Percentiles rank a stretch among this genome's conserved stretches.
phyloP scores from a whole-genome alignment of 305 asterid species.

The Ilex paraguariensis region DNA sequence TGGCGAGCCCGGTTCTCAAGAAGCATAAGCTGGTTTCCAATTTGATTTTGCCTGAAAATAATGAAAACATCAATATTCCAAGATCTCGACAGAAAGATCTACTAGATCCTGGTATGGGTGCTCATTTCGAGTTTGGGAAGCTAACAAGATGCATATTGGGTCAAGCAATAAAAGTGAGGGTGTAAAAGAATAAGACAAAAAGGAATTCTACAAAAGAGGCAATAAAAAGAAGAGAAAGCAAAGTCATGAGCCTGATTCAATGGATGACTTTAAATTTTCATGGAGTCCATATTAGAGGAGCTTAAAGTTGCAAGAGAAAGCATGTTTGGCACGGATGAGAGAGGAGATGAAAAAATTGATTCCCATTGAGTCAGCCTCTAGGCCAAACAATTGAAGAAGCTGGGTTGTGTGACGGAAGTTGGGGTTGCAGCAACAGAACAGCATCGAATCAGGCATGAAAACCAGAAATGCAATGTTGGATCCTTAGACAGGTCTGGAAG shows the following conservation, averaged over 20 bases:
- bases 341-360: slow-evolving; percentile 31
- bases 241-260: slow-evolving; percentile 13
- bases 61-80: slow-evolving; percentile 8
- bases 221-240: slow-evolving; percentile 15
- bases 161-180: slow-evolving; percentile 18
- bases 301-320: slow-evolving; percentile 34
- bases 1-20: slow-evolving; percentile 14
- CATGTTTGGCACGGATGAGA: slow-evolving; percentile 42
- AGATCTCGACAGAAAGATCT: slow-evolving; percentile 10
- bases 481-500: neutral
- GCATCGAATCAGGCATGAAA: slow-evolving; percentile 10
- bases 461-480: neutral
- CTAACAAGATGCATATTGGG: slow-evolving; percentile 17
- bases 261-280: slow-evolving; percentile 38
- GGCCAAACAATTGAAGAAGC: slow-evolving; percentile 13
- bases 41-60: slow-evolving; percentile 23
- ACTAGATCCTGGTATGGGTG: neutral
- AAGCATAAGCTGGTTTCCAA: slow-evolving; percentile 18
- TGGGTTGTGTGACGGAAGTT: slow-evolving; percentile 13
- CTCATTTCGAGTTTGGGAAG: neutral
- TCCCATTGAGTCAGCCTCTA: slow-evolving; percentile 8
- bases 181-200: slow-evolving; percentile 5
- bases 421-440: slow-evolving; percentile 4
- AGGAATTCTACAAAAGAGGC: neutral
- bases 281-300: slow-evolving; percentile 38